A percentile compares a stretch with the other conserved stretches of the same genome.
These are phyloP conservation scores for Ambrosiella beaveri DNA, from an alignment of 2,329 filamentous ascomycete species.

Conservation along the genomic window DNA sequence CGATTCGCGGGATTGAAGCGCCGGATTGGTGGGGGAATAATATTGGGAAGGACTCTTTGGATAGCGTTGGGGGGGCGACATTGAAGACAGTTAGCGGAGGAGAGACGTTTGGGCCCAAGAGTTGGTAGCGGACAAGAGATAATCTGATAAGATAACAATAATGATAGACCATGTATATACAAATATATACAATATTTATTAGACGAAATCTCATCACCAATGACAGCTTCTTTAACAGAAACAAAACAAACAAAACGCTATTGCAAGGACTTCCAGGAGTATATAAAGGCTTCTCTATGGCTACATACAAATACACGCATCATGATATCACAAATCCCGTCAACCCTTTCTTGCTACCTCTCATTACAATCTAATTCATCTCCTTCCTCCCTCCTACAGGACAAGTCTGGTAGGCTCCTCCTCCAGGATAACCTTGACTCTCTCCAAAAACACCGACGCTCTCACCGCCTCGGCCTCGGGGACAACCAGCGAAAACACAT, in stretches of 20 bases:
- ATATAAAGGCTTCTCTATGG: conserved; percentile 13
- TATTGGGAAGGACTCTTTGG: conserved; percentile 42
- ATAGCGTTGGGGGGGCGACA: conserved; percentile 41
- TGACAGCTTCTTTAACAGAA: conserved; percentile 4
- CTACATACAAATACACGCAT: conserved; percentile 12
- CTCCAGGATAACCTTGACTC: conserved; percentile 71
- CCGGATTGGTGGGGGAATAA: conserved; percentile 55
- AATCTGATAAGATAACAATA: background rate
- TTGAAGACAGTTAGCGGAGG: conserved; percentile 34
- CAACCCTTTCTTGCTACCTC: background rate
- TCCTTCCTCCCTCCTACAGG: conserved; percentile 24
- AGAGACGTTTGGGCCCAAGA: conserved; percentile 42
- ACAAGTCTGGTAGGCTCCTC: conserved; percentile 62
- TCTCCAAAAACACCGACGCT: conserved; percentile 66
- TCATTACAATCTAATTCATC: conserved; percentile 7
- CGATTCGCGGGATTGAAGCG: conserved; percentile 41
- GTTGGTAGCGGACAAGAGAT: conserved; percentile 25
- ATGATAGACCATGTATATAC: background rate
- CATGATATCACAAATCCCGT: conserved; percentile 6
- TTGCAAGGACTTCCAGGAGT: conserved; percentile 11
- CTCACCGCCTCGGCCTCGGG: conserved; percentile 65
- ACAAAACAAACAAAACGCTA: background rate
- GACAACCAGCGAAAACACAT: conserved; percentile 69
- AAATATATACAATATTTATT: background rate
- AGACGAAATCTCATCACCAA: background rate